Conservation (phyloP, 352 stramenopile genomes). For the Pythium sukuiense region DNA sequence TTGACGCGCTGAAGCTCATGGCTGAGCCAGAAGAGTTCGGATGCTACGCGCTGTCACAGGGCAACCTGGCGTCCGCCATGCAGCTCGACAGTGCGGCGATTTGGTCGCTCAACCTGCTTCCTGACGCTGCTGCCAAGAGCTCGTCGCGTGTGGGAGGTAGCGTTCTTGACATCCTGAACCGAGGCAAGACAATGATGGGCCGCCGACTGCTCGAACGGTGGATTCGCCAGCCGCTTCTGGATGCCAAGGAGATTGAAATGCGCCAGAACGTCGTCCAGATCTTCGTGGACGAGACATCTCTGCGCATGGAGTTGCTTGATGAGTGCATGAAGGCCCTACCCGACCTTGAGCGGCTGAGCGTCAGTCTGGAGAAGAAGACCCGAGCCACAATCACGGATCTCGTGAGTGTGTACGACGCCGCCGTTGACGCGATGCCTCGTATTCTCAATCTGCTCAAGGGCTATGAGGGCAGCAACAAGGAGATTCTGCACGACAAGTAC, state of each 20-base stretch:
- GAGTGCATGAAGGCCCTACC: conserved; percentile 86
- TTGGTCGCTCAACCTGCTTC: conserved; percentile 92
- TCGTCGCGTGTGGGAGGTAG: conserved; percentile 64
- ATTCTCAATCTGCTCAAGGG: conserved; percentile 52
- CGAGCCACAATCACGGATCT: conserved; percentile 77
- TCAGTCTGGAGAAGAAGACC: conserved; percentile 70
- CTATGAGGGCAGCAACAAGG: conserved; percentile 42
- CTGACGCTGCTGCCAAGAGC: conserved; percentile 54
- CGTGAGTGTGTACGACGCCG: conserved; percentile 83
- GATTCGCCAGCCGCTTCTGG: conserved; percentile 95
- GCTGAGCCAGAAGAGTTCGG: conserved; percentile 65
- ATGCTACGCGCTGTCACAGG: conserved; percentile 61
- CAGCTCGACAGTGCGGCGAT: conserved; percentile 92
- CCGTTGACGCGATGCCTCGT: conserved; percentile 63
- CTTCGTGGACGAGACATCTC: conserved; percentile 89
- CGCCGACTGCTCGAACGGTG: conserved; percentile 93
- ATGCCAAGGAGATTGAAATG: conserved; percentile 81
- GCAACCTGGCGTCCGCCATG: conserved; percentile 87
- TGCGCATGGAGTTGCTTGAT: conserved; percentile 88
- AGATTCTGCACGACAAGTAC: conserved; percentile 52
- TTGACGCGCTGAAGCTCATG: conserved; percentile 74
- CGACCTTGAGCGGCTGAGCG: conserved; percentile 71
- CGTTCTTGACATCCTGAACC: conserved; percentile 94
- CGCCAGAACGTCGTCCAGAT: conserved; percentile 92
- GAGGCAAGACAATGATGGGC: conserved; percentile 94